Evolutionary conservation across 176 grass and related monocot genomes (phyloP).

Genomic region (Elymus sibiricus): DNA sequence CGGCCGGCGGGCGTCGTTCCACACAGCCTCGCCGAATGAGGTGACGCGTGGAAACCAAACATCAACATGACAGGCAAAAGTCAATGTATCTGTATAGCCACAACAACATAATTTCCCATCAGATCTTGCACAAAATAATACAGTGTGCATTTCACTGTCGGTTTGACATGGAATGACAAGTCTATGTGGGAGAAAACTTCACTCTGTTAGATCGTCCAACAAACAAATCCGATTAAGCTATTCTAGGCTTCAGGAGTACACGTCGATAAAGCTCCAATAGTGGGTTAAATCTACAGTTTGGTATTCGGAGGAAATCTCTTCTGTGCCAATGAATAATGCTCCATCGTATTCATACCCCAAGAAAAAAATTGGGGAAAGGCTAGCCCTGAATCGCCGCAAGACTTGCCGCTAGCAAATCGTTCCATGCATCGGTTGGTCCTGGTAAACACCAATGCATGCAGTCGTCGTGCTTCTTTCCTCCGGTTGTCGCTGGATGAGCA

Average conservation of each 20-base stretch:
- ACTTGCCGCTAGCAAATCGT: constrained; percentile 58
- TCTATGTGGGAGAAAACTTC: not conserved
- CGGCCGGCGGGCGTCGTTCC: no score
- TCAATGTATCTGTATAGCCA: not conserved
- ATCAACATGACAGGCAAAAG: not conserved
- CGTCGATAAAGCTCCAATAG: constrained; percentile 9
- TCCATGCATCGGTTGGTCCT: constrained; percentile 82
- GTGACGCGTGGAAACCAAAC: no score
- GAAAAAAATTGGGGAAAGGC: not conserved
- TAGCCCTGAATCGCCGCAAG: constrained; percentile 24
- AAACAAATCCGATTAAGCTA: not conserved
- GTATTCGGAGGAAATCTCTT: not conserved
- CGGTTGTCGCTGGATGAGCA: constrained; percentile 83
- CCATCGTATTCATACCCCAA: not conserved
- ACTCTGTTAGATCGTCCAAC: not conserved
- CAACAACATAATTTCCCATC: not conserved
- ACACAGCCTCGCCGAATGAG: no score
- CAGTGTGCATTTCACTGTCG: not conserved
- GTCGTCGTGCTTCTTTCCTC: constrained; percentile 84
- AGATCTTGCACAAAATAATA: not conserved
- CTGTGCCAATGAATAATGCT: not conserved
- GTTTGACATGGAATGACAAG: not conserved
- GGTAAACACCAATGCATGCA: constrained; percentile 99
- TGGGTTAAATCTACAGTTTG: not conserved
- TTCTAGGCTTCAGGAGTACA: not conserved